Percentiles rank a stretch among this genome's conserved stretches.
These are phyloP conservation scores for Porphyra umbilicalis DNA, from an alignment of 31 red algal genomes.

Conservation along the genomic window DNA sequence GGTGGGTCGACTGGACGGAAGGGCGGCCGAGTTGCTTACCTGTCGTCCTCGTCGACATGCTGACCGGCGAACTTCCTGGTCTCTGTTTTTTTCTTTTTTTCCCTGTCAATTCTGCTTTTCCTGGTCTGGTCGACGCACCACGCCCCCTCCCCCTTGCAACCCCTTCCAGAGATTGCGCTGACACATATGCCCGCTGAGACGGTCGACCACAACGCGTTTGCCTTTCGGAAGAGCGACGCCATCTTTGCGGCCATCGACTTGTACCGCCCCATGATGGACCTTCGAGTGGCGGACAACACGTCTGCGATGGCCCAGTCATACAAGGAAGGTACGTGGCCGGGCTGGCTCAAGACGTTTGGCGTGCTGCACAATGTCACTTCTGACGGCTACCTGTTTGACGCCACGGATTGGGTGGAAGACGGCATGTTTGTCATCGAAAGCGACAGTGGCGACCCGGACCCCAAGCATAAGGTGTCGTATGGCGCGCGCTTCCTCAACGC, in stretches of 20 bases:
- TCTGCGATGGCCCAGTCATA: constrained; percentile 14
- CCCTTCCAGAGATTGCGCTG: constrained; percentile 3
- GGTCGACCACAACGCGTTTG: constrained; percentile 8
- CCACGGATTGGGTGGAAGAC: background rate
- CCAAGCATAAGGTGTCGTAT: background rate
- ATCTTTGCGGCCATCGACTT: constrained; percentile 3
- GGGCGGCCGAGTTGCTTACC: too few species aligned
- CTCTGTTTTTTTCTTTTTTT: too few species aligned
- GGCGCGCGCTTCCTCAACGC: background rate
- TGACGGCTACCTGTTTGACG: background rate
- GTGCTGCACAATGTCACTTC: background rate
- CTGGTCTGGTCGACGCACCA: too few species aligned
- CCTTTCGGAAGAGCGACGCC: constrained; percentile 10
- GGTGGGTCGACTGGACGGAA: too few species aligned
- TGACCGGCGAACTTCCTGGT: too few species aligned
- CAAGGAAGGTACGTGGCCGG: constrained; percentile 6
- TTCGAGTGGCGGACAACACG: background rate
- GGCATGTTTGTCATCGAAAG: background rate
- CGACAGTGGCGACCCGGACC: background rate
- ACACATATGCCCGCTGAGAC: constrained; percentile 4
- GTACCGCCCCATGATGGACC: constrained; percentile 10
- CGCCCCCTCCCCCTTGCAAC: too few species aligned
- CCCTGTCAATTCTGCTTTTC: too few species aligned
- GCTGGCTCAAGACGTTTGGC: constrained; percentile 14
- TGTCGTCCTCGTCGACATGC: too few species aligned